Conservation (phyloP, 2,329 filamentous ascomycete species). For the Paracoccidioides brasiliensis region DNA sequence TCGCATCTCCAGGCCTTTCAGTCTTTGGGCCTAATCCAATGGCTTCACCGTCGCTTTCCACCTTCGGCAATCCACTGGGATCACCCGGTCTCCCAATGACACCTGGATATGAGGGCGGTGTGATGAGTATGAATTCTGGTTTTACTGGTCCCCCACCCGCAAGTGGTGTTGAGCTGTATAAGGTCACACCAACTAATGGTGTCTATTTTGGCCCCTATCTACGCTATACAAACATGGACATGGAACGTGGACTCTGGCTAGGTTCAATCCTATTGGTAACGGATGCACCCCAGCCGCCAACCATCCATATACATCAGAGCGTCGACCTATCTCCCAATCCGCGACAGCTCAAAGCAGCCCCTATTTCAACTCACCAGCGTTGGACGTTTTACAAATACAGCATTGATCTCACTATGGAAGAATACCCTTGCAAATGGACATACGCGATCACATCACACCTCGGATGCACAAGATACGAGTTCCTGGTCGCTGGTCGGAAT, state of each 20-base stretch:
- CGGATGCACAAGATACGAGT: slow-evolving; percentile 96
- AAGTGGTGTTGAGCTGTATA: slow-evolving; percentile 87
- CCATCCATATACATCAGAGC: slow-evolving; percentile 88
- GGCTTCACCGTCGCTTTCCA: slow-evolving; percentile 55
- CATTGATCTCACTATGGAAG: slow-evolving; percentile 78
- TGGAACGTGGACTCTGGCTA: slow-evolving; percentile 80
- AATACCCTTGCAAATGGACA: slow-evolving; percentile 77
- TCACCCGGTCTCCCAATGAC: slow-evolving; percentile 75
- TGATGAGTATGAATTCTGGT: slow-evolving; percentile 71
- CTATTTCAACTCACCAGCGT: slow-evolving; percentile 77
- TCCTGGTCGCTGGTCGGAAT: slow-evolving; percentile 77
- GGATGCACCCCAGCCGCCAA: slow-evolving; percentile 81
- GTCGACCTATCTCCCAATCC: slow-evolving; percentile 85
- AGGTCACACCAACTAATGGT: slow-evolving; percentile 81
- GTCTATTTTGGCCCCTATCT: slow-evolving; percentile 97
- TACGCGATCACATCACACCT: slow-evolving; percentile 96
- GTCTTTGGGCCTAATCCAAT: slow-evolving; percentile 46
- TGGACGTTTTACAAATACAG: slow-evolving; percentile 97
- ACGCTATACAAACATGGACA: slow-evolving; percentile 91
- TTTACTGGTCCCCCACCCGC: slow-evolving; percentile 81
- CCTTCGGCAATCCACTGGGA: slow-evolving; percentile 50
- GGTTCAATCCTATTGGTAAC: slow-evolving; percentile 90
- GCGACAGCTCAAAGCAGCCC: slow-evolving; percentile 65
- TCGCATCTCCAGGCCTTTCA: slow-evolving; percentile 19
- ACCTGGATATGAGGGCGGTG: slow-evolving; percentile 72